These are phyloP conservation scores for Ailanthus altissimus DNA, from an alignment of 345 rosid genomes.

Conservation along the genomic window DNA sequence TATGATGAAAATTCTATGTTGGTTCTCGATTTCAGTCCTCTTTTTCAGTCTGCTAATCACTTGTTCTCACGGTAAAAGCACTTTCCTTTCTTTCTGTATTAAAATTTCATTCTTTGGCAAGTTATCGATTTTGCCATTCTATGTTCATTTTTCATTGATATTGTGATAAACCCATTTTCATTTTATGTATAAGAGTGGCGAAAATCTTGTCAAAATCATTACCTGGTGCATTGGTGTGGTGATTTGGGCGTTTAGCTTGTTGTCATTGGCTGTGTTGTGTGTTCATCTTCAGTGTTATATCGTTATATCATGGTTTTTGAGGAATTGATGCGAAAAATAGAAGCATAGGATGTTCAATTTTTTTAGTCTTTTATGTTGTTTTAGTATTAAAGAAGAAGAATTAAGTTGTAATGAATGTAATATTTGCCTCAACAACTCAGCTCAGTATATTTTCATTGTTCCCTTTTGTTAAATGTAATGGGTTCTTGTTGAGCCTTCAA, in stretches of 20 bases:
- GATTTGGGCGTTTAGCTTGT: not conserved
- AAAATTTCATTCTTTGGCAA: not conserved
- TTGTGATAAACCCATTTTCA: not conserved
- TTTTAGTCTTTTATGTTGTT: not conserved
- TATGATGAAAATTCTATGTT: not conserved
- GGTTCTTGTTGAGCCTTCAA: not conserved
- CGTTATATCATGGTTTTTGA: not conserved
- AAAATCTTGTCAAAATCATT: not conserved
- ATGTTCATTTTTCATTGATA: not conserved
- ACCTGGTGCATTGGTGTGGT: not conserved
- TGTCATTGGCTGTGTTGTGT: not conserved
- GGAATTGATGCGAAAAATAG: not conserved
- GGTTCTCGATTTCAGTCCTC: constrained; percentile 23
- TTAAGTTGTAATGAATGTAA: not conserved
- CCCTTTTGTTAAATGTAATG: not conserved
- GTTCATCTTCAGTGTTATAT: not conserved
- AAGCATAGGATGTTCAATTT: not conserved
- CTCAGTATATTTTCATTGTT: not conserved
- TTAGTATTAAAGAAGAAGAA: not conserved
- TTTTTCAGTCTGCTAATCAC: constrained; percentile 27
- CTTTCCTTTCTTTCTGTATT: not conserved
- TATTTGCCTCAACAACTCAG: not conserved
- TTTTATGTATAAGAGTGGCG: too few species aligned
- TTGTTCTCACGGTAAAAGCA: constrained; percentile 39
- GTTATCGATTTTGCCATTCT: not conserved